Conservation (phyloP, 2,329 filamentous ascomycete species). For the Trichoderma arundinaceum region DNA sequence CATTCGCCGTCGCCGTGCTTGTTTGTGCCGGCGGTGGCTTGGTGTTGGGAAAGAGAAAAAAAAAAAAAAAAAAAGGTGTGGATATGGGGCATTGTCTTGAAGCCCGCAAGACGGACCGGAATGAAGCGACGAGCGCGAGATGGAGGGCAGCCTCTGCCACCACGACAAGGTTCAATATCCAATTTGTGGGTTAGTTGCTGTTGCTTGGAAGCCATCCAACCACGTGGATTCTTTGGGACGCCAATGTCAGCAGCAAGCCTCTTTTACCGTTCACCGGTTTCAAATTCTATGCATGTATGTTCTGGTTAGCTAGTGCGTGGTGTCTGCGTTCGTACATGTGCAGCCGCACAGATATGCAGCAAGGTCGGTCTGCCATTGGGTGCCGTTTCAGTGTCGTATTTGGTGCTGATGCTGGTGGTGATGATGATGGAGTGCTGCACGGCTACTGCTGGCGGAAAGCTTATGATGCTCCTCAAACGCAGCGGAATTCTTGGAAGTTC, state of each 20-base stretch:
- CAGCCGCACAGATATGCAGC: constrained; percentile 1
- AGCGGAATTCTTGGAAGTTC: neutral
- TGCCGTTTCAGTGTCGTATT: constrained; percentile 9
- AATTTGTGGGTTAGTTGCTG: constrained; percentile 23
- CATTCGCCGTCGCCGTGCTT: too few relatives aligned
- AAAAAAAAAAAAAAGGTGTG: neutral
- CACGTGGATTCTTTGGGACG: constrained; percentile 27
- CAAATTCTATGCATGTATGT: constrained; percentile 24
- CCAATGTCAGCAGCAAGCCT: constrained; percentile 25
- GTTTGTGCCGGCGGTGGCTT: neutral
- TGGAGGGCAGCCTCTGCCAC: constrained; percentile 24
- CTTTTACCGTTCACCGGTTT: constrained; percentile 19
- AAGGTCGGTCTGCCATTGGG: constrained; percentile 17
- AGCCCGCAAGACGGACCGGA: constrained; percentile 12
- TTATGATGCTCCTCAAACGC: constrained; percentile 3
- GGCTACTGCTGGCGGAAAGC: constrained; percentile 4
- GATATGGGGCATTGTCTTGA: neutral
- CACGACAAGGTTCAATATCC: constrained; percentile 15
- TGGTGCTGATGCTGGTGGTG: neutral
- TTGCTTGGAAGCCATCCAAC: constrained; percentile 12
- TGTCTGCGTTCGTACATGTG: neutral
- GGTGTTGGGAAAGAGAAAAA: neutral
- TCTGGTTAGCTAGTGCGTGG: constrained; percentile 10
- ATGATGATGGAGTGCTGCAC: constrained; percentile 9
- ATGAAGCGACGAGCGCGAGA: constrained; percentile 7